Evolutionary conservation across 768 basidiomycete species (phyloP).

Genomic region (Rhodotorula kratochvilovae): DNA sequence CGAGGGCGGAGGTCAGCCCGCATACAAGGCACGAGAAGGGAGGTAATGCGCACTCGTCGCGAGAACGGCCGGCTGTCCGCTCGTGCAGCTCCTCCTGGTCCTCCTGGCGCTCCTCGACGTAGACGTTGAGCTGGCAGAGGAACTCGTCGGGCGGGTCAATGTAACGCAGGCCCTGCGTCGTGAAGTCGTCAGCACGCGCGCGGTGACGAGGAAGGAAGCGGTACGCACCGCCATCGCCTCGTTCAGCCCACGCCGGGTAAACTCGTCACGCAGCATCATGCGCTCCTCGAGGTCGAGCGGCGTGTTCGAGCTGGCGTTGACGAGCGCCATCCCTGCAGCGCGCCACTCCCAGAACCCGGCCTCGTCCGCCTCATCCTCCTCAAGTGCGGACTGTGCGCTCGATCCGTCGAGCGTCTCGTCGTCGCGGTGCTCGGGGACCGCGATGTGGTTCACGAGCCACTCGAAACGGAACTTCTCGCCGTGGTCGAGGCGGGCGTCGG

Average conservation of each 20-base stretch:
- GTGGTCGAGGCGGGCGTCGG: slow-evolving; percentile 68
- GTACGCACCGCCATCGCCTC: slow-evolving; percentile 71
- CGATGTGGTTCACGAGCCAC: slow-evolving; percentile 62
- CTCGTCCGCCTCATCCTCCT: slow-evolving; percentile 54
- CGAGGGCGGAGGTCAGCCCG: background rate
- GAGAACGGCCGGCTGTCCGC: slow-evolving; percentile 48
- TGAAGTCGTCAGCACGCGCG: background rate
- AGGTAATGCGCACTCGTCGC: slow-evolving; percentile 4
- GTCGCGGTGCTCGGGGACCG: slow-evolving; percentile 52
- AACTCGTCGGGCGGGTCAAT: slow-evolving; percentile 69
- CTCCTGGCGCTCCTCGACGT: slow-evolving; percentile 81
- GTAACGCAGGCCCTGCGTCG: slow-evolving; percentile 64
- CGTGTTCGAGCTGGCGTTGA: slow-evolving; percentile 74
- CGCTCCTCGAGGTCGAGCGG: slow-evolving; percentile 74
- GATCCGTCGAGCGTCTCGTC: slow-evolving; percentile 40
- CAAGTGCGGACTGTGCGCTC: slow-evolving; percentile 45
- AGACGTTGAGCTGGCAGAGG: slow-evolving; percentile 74
- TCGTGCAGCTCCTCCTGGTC: slow-evolving; percentile 81
- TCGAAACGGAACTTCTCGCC: slow-evolving; percentile 77
- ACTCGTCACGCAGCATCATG: slow-evolving; percentile 73
- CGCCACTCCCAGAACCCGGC: slow-evolving; percentile 73
- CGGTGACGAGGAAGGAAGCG: background rate
- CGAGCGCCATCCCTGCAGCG: slow-evolving; percentile 65
- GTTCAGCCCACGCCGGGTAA: slow-evolving; percentile 72
- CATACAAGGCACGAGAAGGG: background rate